phyloP scores from a whole-genome alignment of 2,329 filamentous ascomycete species.

The Waltergamsia citrina region DNA sequence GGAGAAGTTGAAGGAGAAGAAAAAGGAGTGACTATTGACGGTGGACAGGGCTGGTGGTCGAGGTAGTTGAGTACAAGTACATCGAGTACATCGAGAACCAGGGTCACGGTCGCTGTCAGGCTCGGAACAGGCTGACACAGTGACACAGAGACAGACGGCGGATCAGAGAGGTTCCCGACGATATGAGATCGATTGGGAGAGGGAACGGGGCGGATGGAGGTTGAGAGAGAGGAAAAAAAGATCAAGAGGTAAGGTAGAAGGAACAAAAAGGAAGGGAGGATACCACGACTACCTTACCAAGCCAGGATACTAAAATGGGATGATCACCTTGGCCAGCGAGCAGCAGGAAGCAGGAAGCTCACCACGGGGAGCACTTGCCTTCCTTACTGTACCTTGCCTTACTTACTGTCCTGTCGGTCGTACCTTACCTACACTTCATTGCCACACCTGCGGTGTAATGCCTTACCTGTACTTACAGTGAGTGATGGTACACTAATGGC shows the following conservation, averaged over 20 bases:
- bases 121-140: background rate
- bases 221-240: background rate
- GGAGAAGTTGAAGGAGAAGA: slow-evolving; percentile 13
- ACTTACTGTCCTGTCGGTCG: too few relatives aligned
- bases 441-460: too few relatives aligned
- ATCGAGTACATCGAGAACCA: slow-evolving; percentile 21
- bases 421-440: too few relatives aligned
- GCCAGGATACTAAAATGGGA: too few relatives aligned
- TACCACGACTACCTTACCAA: too few relatives aligned
- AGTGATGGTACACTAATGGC: too few relatives aligned
- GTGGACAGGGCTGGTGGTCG: slow-evolving; percentile 10
- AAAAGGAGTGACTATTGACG: slow-evolving; percentile 14
- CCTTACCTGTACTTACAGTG: too few relatives aligned
- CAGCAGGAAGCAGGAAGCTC: background rate
- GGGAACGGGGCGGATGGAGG: slow-evolving; percentile 1
- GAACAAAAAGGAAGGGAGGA: background rate
- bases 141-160: slow-evolving; percentile 1
- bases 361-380: too few relatives aligned
- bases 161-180: background rate
- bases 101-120: slow-evolving; percentile 3
- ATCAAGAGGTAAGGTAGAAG: background rate
- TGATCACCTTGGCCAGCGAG: slow-evolving; percentile 1
- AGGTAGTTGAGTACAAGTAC: too few relatives aligned
- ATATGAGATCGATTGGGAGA: slow-evolving; percentile 2
- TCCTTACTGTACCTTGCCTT: too few relatives aligned